Evolutionary conservation across 2,329 filamentous ascomycete species (phyloP), one percentile per base, ranked within the genome.

Genomic region (Fusarium pseudocircinatum): DNA sequence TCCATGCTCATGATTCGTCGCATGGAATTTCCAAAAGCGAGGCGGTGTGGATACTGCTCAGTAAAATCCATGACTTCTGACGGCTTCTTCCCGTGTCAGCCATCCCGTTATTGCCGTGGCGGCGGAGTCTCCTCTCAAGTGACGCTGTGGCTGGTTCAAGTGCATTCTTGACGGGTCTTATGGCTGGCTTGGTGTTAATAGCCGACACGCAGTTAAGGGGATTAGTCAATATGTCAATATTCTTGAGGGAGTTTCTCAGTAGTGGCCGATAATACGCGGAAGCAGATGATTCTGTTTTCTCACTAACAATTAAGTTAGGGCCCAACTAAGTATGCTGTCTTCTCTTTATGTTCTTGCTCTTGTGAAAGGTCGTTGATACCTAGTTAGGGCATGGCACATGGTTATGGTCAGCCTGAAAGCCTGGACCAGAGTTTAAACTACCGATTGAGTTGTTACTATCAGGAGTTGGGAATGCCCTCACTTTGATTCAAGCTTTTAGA

Each of bases 71-170:
- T 60, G 39, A 34, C 40, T 26, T 30, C 12, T 68, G 36, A 50
- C 66, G 53, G 59, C 52, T 64, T 73, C 54, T 49, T 70, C 66
- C 72, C 60, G 60, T 56, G 46, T 43, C 68, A 72, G 67, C 69
- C 69, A 62, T 67, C 60, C 72, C 72, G 72, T 73, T 67, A 60
- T 61, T 63, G 42, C 66, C 66, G 57, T 50, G 57, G 73, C n/a
- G 59, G 52, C 52, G 59, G 65, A 67, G 70, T 42, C 46, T 73
- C 61, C 52, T 53, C 54, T 47, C 36, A 34, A 42, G 60, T 70
- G 70, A 73, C 57, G 70, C 30, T 46, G 70, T 73, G 70, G 70
- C 67, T 73, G 57, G 16, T 39, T 30, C 49, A 47, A 50, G 26
- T 69, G 32, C 57, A 63, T 70, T 69, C 39, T 59, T 59, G 24